Evolutionary conservation across 176 grass and related monocot genomes (phyloP).

Genomic region (Aegilops umbellulata): DNA sequence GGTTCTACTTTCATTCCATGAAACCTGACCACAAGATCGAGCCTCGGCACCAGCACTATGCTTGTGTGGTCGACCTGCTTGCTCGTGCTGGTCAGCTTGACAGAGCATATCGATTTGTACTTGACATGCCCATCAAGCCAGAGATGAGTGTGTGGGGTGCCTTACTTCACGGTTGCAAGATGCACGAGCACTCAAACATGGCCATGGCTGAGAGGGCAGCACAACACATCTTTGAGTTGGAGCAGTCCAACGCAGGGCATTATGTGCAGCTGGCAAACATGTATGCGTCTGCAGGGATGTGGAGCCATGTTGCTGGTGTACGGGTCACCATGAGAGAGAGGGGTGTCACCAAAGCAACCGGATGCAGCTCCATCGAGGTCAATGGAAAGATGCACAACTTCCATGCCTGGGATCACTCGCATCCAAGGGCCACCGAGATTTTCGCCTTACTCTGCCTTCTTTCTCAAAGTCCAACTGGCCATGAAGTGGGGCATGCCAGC

Average conservation of each 20-base stretch:
- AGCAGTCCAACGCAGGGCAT: constrained; percentile 58
- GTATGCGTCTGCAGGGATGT: constrained; percentile 68
- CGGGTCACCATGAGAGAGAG: constrained; percentile 63
- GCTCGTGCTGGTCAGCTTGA: constrained; percentile 63
- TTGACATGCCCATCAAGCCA: constrained; percentile 57
- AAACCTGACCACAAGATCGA: constrained; percentile 49
- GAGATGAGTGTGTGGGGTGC: constrained; percentile 74
- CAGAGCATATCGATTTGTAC: constrained; percentile 51
- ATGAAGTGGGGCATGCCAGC: not conserved
- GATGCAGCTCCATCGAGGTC: constrained; percentile 50
- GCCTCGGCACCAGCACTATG: constrained; percentile 67
- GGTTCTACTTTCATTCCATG: constrained; percentile 71
- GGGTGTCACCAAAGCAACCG: constrained; percentile 55
- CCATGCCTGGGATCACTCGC: constrained; percentile 35
- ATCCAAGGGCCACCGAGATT: constrained; percentile 24
- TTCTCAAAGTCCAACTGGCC: constrained; percentile 23
- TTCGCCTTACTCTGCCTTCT: constrained; percentile 32
- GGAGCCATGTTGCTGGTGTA: constrained; percentile 57
- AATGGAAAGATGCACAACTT: constrained; percentile 44
- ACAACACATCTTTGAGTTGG: constrained; percentile 54
- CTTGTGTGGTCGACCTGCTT: constrained; percentile 66
- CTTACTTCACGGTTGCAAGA: constrained; percentile 67
- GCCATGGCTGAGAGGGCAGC: constrained; percentile 50
- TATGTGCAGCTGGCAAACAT: constrained; percentile 84
- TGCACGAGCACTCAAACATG: constrained; percentile 46